phyloP scores from a whole-genome alignment of 1,284 basidiomycete species.

The Puccinia coronata region DNA sequence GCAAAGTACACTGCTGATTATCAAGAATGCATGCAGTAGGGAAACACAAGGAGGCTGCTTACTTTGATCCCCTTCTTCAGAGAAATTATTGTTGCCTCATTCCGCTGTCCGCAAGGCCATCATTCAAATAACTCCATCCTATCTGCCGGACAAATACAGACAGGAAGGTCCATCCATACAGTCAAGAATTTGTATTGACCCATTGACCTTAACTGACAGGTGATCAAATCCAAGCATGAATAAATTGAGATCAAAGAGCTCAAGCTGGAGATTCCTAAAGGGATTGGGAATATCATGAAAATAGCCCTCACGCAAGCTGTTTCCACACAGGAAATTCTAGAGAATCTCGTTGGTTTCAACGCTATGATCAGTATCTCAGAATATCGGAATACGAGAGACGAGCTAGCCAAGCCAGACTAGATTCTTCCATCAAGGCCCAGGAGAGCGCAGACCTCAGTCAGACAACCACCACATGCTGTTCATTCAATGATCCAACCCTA shows the following conservation, averaged over 20 bases:
- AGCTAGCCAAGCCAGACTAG: no score
- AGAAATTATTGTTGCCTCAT: slow-evolving; percentile 94
- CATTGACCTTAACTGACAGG: slow-evolving; percentile 83
- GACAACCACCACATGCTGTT: no score
- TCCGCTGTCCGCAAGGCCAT: slow-evolving; percentile 91
- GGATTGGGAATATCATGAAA: slow-evolving; percentile 75
- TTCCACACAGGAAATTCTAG: no score
- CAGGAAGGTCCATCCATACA: slow-evolving; percentile 68
- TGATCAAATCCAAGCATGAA: slow-evolving; percentile 85
- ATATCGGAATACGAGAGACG: no score
- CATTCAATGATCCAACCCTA: no score
- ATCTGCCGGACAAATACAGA: slow-evolving; percentile 79
- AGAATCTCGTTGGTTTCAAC: no score
- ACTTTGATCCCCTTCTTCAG: slow-evolving; percentile 97
- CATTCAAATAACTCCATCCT: slow-evolving; percentile 91
- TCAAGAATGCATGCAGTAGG: slow-evolving; percentile 63
- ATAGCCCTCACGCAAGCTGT: no score
- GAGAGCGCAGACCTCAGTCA: no score
- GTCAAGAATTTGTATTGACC: slow-evolving; percentile 71
- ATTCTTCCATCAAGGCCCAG: no score
- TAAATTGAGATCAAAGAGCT: slow-evolving; percentile 83
- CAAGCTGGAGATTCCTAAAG: slow-evolving; percentile 77
- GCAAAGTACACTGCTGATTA: no score
- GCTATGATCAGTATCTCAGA: no score
- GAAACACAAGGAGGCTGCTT: slow-evolving; percentile 83